Base-by-base conservation (phyloP, 169 alveolate genomes). In the Plasmodium malariae region DNA sequence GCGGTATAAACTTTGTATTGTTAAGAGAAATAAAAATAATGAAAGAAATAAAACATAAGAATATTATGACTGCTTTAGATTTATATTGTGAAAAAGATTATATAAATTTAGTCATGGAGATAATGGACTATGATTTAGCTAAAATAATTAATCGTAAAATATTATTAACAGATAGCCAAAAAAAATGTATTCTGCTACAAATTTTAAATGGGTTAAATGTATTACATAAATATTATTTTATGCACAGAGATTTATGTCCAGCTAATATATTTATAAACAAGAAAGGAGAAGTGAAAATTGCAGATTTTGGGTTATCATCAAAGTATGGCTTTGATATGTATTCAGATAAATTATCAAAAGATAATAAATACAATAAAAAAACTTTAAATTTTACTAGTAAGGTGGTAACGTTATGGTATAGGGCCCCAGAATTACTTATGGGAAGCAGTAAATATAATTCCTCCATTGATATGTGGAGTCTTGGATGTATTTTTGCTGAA, bases 341-440 rank as follows among this genome's bases (percentile, higher is more conserved):
- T 65, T 55, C 83, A 83, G 93, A 87, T 87, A 94, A 14, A 36
- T 69, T 60, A 74, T 19, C 88, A 74, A 57, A 88, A 71, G 90
- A 91, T 83, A 24, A 78, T 67, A 63, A 88, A 89, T 28, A 88
- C 72, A 71, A 49, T 89, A 74, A 51, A 93, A 89, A 68, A 95
- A 73, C 93, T 85, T 95, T 93, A 32, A 96, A 92, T 83, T 83
- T 96, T 90, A 97, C 98, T 21, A 94, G 93, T 28, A 90, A 92
- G 43, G 98, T 97, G 1, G 97, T 97, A 17, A 97, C 99, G 14
- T 95, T 97, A 70, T 98, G 99, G 99, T 98, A 98, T 88, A 71
- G 99, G 72, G 96, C 99, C 1, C 99, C 99, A 0, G 99, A 98
- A 94, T 97, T 97, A 30, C 95, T 98, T 65, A 93, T 95, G 80